phyloP scores from a whole-genome alignment of 495 filamentous ascomycete genomes.

The Hypoxylon subgilvum region DNA sequence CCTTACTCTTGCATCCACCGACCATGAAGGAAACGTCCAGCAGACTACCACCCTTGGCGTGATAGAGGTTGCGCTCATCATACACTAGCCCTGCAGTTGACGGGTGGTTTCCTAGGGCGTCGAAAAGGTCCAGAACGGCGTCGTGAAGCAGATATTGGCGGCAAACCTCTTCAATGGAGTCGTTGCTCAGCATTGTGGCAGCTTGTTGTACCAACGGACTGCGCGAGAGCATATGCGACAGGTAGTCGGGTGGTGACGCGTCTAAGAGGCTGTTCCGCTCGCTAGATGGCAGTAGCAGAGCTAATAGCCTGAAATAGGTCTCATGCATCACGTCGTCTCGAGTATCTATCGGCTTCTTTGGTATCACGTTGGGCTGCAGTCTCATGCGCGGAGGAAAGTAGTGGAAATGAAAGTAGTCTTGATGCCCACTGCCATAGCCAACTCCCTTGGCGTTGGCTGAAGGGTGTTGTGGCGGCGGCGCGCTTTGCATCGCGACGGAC shows the following conservation, averaged over 20 bases:
- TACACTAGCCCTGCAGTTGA: constrained; percentile 22
- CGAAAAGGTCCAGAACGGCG: constrained; percentile 41
- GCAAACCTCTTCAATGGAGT: constrained; percentile 41
- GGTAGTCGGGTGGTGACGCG: constrained; percentile 5
- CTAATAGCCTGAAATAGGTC: constrained; percentile 16
- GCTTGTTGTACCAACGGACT: constrained; percentile 43
- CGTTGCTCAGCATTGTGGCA: constrained; percentile 39
- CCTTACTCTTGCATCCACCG: not conserved
- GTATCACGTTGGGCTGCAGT: not conserved
- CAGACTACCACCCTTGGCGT: constrained; percentile 15
- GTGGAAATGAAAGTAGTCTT: not conserved
- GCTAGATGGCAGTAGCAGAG: constrained; percentile 15
- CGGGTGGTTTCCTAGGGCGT: constrained; percentile 26
- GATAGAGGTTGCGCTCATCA: constrained; percentile 29
- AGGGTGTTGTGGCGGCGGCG: not conserved
- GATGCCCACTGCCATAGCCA: constrained; percentile 21
- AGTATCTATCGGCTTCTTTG: not conserved
- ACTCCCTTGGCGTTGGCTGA: constrained; percentile 18
- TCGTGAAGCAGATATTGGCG: constrained; percentile 16
- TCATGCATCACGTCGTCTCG: not conserved
- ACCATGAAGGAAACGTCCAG: constrained; percentile 5
- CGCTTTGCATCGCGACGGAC: not conserved
- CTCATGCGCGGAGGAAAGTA: not conserved
- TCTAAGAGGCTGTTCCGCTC: constrained; percentile 16
- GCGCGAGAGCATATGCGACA: constrained; percentile 39